Percentiles rank a stretch among this genome's conserved stretches.
Evolutionary conservation across 2,329 filamentous ascomycete genomes (phyloP).

Genomic region (Alternaria viburni): DNA sequence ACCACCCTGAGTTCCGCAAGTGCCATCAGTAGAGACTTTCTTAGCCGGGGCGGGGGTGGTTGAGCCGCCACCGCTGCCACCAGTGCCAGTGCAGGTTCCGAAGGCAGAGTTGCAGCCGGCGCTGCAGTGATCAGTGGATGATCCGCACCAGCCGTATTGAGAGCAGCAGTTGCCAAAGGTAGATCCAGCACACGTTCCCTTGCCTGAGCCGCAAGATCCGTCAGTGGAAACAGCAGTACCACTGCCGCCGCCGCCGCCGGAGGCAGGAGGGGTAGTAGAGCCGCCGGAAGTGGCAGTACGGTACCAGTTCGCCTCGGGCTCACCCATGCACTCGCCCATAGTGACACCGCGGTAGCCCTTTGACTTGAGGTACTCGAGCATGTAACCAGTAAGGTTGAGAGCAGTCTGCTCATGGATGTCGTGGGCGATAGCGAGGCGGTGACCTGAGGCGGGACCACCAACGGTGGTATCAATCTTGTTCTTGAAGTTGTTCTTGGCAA

Average conservation of each 20-base stretch:
- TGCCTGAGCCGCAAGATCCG: slow-evolving; percentile 29
- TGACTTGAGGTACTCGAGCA: slow-evolving; percentile 49
- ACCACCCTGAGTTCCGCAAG: slow-evolving; percentile 11
- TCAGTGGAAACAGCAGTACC: slow-evolving; percentile 24
- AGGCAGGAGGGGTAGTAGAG: slow-evolving; percentile 11
- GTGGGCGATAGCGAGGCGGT: slow-evolving; percentile 62
- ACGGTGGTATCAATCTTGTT: slow-evolving; percentile 32
- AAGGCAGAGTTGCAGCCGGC: slow-evolving; percentile 42
- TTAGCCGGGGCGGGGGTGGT: neutral
- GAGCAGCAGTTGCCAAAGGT: slow-evolving; percentile 55
- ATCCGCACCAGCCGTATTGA: slow-evolving; percentile 51
- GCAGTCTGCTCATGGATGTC: slow-evolving; percentile 57
- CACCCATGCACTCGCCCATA: slow-evolving; percentile 57
- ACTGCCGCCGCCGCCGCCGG: slow-evolving; percentile 24
- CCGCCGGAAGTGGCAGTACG: slow-evolving; percentile 46
- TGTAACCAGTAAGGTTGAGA: slow-evolving; percentile 50
- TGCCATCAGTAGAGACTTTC: slow-evolving; percentile 16
- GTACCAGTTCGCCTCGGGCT: slow-evolving; percentile 57
- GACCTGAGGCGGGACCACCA: slow-evolving; percentile 18
- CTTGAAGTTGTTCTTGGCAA: slow-evolving; percentile 50
- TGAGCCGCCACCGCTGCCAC: neutral
- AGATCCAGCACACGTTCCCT: slow-evolving; percentile 34
- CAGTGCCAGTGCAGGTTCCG: slow-evolving; percentile 27
- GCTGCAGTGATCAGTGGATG: slow-evolving; percentile 37
- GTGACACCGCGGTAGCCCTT: slow-evolving; percentile 55